Percentiles rank a stretch among this genome's conserved stretches.
Conservation (phyloP, 495 filamentous ascomycete species). For the Ramalina intermedia region DNA sequence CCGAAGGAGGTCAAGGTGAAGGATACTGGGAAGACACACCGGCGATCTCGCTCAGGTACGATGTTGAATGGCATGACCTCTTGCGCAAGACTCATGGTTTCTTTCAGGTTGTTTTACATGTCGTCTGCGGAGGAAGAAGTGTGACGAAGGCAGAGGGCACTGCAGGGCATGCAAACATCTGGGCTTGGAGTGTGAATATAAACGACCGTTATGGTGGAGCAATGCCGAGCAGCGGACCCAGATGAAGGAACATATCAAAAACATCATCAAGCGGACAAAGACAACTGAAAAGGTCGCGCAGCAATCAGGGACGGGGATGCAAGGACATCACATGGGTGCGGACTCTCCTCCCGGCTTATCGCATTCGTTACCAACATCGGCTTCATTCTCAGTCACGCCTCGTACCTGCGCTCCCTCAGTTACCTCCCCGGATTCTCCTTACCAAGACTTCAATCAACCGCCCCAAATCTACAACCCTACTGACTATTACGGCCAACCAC, state of each 20-base stretch:
- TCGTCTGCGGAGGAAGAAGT: slow-evolving; percentile 91
- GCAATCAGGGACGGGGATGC: slow-evolving; percentile 5
- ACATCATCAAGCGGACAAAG: slow-evolving; percentile 94
- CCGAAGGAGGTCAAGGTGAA: slow-evolving; percentile 41
- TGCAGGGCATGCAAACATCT: slow-evolving; percentile 87
- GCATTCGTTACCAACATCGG: slow-evolving; percentile 68
- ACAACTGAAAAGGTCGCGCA: slow-evolving; percentile 62
- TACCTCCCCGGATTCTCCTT: slow-evolving; percentile 61
- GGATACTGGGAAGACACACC: slow-evolving; percentile 58
- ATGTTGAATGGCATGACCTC: slow-evolving; percentile 1
- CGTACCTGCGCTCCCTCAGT: slow-evolving; percentile 60
- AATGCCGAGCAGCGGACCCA: slow-evolving; percentile 69
- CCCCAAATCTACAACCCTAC: slow-evolving; percentile 36
- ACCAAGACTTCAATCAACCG: slow-evolving; percentile 59
- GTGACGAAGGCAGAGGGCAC: slow-evolving; percentile 76
- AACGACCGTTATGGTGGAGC: slow-evolving; percentile 93
- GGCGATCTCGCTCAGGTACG: slow-evolving; percentile 84
- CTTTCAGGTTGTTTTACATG: slow-evolving; percentile 88
- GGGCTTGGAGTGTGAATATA: slow-evolving; percentile 81
- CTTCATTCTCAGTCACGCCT: slow-evolving; percentile 56
- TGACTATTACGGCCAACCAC: slow-evolving; percentile 41
- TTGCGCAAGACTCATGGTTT: not conserved
- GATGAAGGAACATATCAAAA: slow-evolving; percentile 92
- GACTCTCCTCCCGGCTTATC: slow-evolving; percentile 65
- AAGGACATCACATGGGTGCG: slow-evolving; percentile 20